Conservation (phyloP, 495 filamentous ascomycete species). For the Talaromyces wortmannii region DNA sequence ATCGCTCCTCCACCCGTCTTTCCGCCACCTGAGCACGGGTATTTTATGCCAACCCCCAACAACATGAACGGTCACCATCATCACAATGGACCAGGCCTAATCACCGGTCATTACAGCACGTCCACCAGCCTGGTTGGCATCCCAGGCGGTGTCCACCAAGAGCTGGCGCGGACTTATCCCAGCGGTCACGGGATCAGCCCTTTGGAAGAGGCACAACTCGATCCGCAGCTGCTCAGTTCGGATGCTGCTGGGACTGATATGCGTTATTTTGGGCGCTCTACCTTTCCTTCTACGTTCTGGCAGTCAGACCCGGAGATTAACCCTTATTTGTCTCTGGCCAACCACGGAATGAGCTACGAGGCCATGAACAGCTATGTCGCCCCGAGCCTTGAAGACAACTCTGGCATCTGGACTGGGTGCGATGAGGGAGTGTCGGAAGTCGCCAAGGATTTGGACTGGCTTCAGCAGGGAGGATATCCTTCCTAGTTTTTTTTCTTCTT, state of each 20-base stretch:
- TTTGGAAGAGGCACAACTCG: constrained; percentile 25
- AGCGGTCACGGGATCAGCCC: constrained; percentile 7
- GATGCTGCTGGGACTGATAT: constrained; percentile 12
- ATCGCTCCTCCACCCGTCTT: constrained; percentile 18
- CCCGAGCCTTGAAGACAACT: not conserved
- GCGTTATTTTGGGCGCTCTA: not conserved
- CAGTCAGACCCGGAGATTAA: not conserved
- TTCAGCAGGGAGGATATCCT: too few relatives aligned
- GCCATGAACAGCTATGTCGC: not conserved
- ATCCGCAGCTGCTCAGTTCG: constrained; percentile 35
- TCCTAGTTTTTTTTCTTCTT: too few relatives aligned
- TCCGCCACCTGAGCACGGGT: not conserved
- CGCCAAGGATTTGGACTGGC: too few relatives aligned
- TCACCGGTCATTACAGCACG: constrained; percentile 22
- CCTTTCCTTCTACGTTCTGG: not conserved
- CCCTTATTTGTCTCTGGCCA: not conserved
- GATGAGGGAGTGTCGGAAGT: too few relatives aligned
- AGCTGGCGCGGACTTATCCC: constrained; percentile 38
- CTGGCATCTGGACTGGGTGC: too few relatives aligned
- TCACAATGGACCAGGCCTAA: constrained; percentile 27
- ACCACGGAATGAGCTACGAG: not conserved
- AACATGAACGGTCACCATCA: constrained; percentile 44
- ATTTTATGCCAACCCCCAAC: constrained; percentile 7
- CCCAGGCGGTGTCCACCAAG: constrained; percentile 47
- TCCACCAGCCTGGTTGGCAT: constrained; percentile 38